Evolutionary conservation across 768 basidiomycete species (phyloP).

Genomic region (Lactarius sanguifluus): DNA sequence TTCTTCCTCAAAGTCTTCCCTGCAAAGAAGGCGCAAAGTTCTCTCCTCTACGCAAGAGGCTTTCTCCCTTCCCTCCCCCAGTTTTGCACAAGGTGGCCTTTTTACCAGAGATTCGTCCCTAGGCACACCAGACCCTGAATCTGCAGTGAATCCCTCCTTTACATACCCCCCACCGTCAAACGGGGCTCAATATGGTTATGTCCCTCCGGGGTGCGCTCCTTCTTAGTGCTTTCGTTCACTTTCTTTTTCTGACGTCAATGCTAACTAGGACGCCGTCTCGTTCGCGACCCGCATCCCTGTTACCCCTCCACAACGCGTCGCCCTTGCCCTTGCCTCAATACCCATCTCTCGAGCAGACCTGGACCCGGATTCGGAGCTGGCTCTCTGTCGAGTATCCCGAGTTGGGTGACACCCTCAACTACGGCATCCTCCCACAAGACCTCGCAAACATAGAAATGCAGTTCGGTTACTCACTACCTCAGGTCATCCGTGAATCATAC

Average conservation of each 20-base stretch:
- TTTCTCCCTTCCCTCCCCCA: conserved; percentile 80
- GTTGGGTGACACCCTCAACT: conserved; percentile 92
- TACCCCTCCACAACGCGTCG: conserved; percentile 67
- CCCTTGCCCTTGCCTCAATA: conserved; percentile 47
- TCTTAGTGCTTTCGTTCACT: conserved; percentile 13
- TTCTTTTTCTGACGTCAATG: conserved; percentile 15
- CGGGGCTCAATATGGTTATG: conserved; percentile 55
- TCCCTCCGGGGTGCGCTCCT: conserved; percentile 51
- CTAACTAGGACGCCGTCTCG: conserved; percentile 43
- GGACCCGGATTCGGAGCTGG: conserved; percentile 82
- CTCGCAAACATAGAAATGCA: conserved; percentile 80
- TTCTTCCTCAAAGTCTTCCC: conserved; percentile 42
- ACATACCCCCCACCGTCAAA: conserved; percentile 76
- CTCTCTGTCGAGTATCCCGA: conserved; percentile 88
- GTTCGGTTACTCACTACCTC: conserved; percentile 81
- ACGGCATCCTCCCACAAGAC: conserved; percentile 78
- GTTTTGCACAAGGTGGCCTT: conserved; percentile 54
- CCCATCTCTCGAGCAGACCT: conserved; percentile 80
- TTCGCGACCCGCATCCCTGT: conserved; percentile 51
- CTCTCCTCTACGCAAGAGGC: conserved; percentile 83
- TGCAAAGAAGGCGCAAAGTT: conserved; percentile 54
- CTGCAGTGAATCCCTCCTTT: conserved; percentile 52
- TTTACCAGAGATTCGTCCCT: conserved; percentile 54
- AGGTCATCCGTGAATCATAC: conserved; percentile 89
- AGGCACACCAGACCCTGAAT: conserved; percentile 48